Evolutionary conservation across 768 basidiomycete genomes (phyloP), one percentile per base, ranked within the genome.

Genomic region (Auricularia cornea): DNA sequence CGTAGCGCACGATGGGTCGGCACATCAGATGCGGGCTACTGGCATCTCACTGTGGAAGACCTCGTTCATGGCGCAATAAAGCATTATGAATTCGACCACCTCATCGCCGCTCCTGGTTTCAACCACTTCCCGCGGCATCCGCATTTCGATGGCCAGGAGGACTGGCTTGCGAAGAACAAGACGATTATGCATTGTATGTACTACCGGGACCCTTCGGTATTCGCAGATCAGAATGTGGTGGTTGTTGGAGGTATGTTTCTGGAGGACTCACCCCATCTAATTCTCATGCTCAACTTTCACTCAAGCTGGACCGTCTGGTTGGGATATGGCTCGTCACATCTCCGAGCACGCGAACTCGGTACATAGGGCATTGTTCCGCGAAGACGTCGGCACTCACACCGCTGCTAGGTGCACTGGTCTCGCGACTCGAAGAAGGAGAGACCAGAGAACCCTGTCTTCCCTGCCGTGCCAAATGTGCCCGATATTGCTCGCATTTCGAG

Each of bases 81-180:
- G 5, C 67, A 68, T 3, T 70, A 66, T 23, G 63, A 62, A 3
- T 82, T 81, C 67, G 80, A 85, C 65, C 85, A 86, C 68, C 73
- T 86, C 28, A 72, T 86, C 33, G 78, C 84, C 33, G 83, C 82
- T 28, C 78, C 73, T 20, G 85, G 85, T 3, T 81, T 82, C 64
- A 80, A 84, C 63, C 83, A 83, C 65, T 74, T 79, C 62, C 84
- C 85, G 2, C 73, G 74, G 28, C 73, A 78, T 2, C 79, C 79
- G 5, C 65, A 68, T 5, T 84, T 81, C 74, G 70, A 69, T 8
- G 84, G 84, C 1, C 76, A 81, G 61, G 76, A 81, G 2, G 73
- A 73, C 4, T 86, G 85, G 84, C 68, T 83, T 8, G 30, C 26
- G 23, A 29, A 6, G 26, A 26, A 31, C 26, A 76, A 81, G 32